phyloP scores from a whole-genome alignment of 345 rosid genomes.

The Brassica juncea region DNA sequence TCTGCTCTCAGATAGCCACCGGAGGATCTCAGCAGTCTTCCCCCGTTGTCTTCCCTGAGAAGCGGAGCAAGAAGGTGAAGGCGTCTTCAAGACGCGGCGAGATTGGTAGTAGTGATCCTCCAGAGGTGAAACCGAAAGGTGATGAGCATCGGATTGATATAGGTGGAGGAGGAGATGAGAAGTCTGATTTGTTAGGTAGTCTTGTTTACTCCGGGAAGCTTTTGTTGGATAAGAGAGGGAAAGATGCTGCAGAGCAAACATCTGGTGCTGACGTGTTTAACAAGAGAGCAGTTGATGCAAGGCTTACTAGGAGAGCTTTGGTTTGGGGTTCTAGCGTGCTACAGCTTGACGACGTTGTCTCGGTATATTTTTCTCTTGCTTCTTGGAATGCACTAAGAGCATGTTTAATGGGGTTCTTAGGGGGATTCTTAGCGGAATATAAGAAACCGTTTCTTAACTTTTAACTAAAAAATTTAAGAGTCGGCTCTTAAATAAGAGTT shows the following conservation, averaged over 20 bases:
- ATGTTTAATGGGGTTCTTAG: too few species aligned
- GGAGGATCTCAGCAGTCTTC: slow-evolving; percentile 69
- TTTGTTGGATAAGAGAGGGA: slow-evolving; percentile 65
- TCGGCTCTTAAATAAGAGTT: too few species aligned
- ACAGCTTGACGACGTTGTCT: slow-evolving; percentile 71
- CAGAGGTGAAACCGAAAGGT: slow-evolving; percentile 47
- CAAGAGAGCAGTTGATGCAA: slow-evolving; percentile 63
- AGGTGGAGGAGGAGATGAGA: slow-evolving; percentile 86
- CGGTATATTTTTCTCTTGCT: slow-evolving; percentile 47
- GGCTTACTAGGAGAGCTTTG: slow-evolving; percentile 81
- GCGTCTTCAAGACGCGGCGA: slow-evolving; percentile 51
- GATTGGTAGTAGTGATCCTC: slow-evolving; percentile 31
- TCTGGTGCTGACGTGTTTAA: slow-evolving; percentile 47
- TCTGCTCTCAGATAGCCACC: slow-evolving; percentile 67
- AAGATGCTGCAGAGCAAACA: slow-evolving; percentile 42
- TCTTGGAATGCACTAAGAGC: too few species aligned
- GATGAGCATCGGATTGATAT: slow-evolving; percentile 76
- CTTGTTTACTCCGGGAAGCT: slow-evolving; percentile 77
- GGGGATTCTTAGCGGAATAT: too few species aligned
- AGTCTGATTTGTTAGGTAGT: slow-evolving; percentile 80
- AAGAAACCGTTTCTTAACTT: too few species aligned
- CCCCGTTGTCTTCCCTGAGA: slow-evolving; percentile 87
- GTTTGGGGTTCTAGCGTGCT: slow-evolving; percentile 81
- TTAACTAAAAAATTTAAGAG: too few species aligned
- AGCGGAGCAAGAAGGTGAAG: slow-evolving; percentile 72